phyloP scores from a whole-genome alignment of 2,329 filamentous ascomycete species.

The Epichloe gansuensis region DNA sequence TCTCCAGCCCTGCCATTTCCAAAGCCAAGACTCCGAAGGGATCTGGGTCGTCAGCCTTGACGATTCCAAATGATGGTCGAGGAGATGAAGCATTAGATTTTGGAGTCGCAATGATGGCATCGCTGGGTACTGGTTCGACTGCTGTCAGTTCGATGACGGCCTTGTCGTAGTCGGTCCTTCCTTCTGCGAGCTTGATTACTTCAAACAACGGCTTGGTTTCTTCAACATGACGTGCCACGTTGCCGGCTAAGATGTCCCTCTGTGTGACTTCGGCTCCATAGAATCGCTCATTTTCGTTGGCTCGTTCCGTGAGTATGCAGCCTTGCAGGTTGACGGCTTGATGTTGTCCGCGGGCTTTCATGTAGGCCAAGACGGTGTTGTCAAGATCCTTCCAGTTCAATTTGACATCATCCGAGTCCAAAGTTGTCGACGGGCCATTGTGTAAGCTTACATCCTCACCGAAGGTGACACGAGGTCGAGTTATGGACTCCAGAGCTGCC shows the following conservation, averaged over 20 bases:
- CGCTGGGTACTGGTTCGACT: constrained; percentile 60
- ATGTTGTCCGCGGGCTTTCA: constrained; percentile 45
- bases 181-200: constrained; percentile 80
- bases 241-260: constrained; percentile 45
- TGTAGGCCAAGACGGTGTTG: constrained; percentile 44
- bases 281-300: constrained; percentile 49
- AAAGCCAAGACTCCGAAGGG: constrained; percentile 83
- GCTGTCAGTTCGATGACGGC: constrained; percentile 51
- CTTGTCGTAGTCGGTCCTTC: constrained; percentile 62
- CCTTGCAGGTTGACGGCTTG: constrained; percentile 43
- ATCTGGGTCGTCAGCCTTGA: constrained; percentile 71
- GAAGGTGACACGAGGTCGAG: constrained; percentile 63
- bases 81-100: constrained; percentile 24
- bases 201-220: constrained; percentile 55
- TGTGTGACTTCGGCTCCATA: constrained; percentile 38
- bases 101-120: constrained; percentile 46
- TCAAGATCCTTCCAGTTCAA: constrained; percentile 39
- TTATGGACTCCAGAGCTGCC: constrained; percentile 73
- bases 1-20: constrained; percentile 81
- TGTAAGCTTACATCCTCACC: constrained; percentile 70
- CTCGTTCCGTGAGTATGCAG: constrained; percentile 43
- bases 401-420: constrained; percentile 40
- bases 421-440: constrained; percentile 57
- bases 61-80: constrained; percentile 59
- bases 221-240: constrained; percentile 40